phyloP scores from a whole-genome alignment of 2,329 filamentous ascomycete genomes.

The Dactylellina haptotyla region DNA sequence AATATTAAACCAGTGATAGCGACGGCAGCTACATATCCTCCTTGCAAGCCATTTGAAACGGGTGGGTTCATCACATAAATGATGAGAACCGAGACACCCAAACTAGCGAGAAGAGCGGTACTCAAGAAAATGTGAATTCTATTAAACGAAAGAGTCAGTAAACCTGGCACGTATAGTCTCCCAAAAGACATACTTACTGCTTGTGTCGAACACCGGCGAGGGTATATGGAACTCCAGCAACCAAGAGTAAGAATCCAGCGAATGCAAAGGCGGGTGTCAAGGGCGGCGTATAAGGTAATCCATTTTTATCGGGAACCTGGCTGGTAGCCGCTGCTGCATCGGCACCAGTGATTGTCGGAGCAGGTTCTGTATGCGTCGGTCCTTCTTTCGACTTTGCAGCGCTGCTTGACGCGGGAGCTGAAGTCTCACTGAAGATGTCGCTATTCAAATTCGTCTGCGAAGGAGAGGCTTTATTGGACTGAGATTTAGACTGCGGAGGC shows the following conservation, averaged over 20 bases:
- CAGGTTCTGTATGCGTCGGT: constrained; percentile 20
- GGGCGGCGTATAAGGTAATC: constrained; percentile 75
- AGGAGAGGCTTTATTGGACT: constrained; percentile 7
- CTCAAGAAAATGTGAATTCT: constrained; percentile 81
- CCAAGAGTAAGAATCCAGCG: constrained; percentile 78
- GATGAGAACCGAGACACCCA: constrained; percentile 83
- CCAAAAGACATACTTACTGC: constrained; percentile 63
- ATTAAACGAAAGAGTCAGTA: constrained; percentile 52
- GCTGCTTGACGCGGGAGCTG: constrained; percentile 10
- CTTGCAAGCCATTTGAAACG: constrained; percentile 78
- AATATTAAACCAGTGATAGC: constrained; percentile 77
- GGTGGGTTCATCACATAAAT: constrained; percentile 87
- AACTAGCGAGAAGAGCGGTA: constrained; percentile 74
- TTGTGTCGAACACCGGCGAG: constrained; percentile 84
- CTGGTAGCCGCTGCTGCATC: constrained; percentile 12
- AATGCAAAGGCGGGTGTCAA: constrained; percentile 85
- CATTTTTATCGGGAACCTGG: constrained; percentile 52
- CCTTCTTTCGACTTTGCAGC: background rate
- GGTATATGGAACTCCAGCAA: constrained; percentile 75
- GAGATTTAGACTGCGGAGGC: background rate
- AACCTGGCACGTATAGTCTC: background rate
- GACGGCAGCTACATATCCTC: constrained; percentile 83
- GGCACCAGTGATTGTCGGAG: constrained; percentile 20
- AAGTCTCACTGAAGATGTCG: background rate
- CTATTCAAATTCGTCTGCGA: background rate